Evolutionary conservation across 2,329 filamentous ascomycete species (phyloP).

Genomic region (Trichoderma cornu-damae): DNA sequence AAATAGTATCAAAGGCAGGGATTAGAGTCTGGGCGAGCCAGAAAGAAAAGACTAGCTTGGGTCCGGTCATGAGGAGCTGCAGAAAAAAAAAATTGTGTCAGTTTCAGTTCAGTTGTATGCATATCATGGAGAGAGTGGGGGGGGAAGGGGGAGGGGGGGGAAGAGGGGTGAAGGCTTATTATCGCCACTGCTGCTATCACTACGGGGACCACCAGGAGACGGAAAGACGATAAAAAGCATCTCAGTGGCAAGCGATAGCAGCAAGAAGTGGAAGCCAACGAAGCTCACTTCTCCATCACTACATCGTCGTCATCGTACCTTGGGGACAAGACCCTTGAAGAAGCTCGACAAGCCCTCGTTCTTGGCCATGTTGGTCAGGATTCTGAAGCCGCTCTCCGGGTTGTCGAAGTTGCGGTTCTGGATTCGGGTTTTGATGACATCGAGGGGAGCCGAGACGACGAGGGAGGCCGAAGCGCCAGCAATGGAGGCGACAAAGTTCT

Average conservation of each 20-base stretch:
- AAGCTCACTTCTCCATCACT: background rate
- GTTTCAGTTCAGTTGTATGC: constrained; percentile 16
- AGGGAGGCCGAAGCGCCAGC: constrained; percentile 93
- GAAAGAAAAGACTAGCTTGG: constrained; percentile 98
- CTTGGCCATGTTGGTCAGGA: constrained; percentile 86
- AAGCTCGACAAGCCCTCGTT: constrained; percentile 82
- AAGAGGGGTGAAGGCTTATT: background rate
- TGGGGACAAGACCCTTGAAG: constrained; percentile 96
- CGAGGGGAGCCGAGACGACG: constrained; percentile 88
- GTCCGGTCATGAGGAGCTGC: constrained; percentile 92
- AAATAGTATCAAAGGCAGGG: constrained; percentile 66
- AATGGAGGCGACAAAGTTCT: constrained; percentile 97
- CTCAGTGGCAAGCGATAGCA: background rate
- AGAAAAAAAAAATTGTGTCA: constrained; percentile 19
- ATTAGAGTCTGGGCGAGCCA: constrained; percentile 99
- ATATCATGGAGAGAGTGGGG: background rate
- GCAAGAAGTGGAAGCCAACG: background rate
- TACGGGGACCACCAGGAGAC: background rate
- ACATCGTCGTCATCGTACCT: constrained; percentile 46
- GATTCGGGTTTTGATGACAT: constrained; percentile 97
- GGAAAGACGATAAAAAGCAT: no score
- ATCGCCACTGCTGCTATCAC: background rate
- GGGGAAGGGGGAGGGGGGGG: no score
- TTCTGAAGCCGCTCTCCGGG: constrained; percentile 88
- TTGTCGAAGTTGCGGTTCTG: constrained; percentile 99